Percentiles rank a stretch among this genome's conserved stretches.
phyloP scores from a whole-genome alignment of 2,329 filamentous ascomycete genomes.

The Cordyceps pruinosa region DNA sequence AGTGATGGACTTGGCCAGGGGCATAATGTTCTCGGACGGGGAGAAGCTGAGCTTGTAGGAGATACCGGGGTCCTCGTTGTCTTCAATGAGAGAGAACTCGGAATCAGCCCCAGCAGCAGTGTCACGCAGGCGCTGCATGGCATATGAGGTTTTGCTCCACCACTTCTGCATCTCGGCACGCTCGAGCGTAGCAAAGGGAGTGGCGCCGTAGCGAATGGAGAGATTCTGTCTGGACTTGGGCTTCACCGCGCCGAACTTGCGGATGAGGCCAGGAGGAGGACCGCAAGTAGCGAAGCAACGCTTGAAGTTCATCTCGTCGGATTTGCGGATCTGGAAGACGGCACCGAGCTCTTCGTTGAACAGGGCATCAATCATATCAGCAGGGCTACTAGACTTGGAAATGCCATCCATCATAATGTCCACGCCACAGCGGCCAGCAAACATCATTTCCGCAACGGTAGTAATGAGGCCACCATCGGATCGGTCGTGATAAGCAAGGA shows the following conservation, averaged over 20 bases:
- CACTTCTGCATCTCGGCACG: conserved; percentile 73
- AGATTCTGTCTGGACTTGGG: conserved; percentile 65
- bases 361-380: conserved; percentile 65
- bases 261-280: conserved; percentile 72
- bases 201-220: conserved; percentile 64
- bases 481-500: conserved; percentile 90
- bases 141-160: conserved; percentile 83
- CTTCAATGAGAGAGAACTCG: conserved; percentile 68
- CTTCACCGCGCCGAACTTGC: conserved; percentile 74
- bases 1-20: conserved; percentile 42
- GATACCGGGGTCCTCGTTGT: conserved; percentile 74
- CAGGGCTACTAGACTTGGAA: conserved; percentile 52
- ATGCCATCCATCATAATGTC: conserved; percentile 77
- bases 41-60: conserved; percentile 77
- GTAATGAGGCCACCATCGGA: conserved; percentile 91
- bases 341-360: conserved; percentile 97
- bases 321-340: conserved; percentile 87
- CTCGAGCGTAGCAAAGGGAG: conserved; percentile 60
- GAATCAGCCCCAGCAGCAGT: conserved; percentile 80
- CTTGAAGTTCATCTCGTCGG: conserved; percentile 77
- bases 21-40: conserved; percentile 68
- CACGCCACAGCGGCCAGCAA: conserved; percentile 83
- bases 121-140: conserved; percentile 86
- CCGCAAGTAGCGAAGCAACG: conserved; percentile 88
- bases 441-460: conserved; percentile 94